Percentiles rank a stretch among this genome's conserved stretches.
These are phyloP conservation scores for Cyclostephanos invisitatus DNA, from an alignment of 108 stramenopile genomes.

Conservation along the genomic window DNA sequence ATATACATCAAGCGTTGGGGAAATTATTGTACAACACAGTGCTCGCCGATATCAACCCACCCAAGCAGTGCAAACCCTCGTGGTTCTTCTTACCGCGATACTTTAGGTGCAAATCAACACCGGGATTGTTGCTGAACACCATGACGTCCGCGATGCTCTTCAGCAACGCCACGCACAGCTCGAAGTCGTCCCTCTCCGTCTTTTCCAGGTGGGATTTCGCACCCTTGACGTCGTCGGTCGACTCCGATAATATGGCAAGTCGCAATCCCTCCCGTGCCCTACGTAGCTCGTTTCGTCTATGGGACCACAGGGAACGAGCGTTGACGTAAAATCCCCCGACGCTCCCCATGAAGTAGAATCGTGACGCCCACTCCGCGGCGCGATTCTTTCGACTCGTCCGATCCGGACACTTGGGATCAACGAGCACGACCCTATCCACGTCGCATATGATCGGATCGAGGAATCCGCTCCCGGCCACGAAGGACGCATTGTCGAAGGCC, in stretches of 20 bases:
- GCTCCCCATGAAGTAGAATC: conserved; percentile 72
- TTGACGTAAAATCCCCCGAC: conserved; percentile 64
- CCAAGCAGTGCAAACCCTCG: conserved; percentile 77
- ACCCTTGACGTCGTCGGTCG: conserved; percentile 8
- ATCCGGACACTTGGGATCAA: conserved; percentile 6
- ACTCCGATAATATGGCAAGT: background rate
- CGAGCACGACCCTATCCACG: conserved; percentile 11
- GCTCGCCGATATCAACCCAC: conserved; percentile 73
- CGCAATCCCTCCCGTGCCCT: conserved; percentile 28
- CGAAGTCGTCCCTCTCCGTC: conserved; percentile 60
- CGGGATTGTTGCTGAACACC: conserved; percentile 86
- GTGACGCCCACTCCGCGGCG: conserved; percentile 53
- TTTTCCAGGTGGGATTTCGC: conserved; percentile 23
- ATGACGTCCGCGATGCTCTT: conserved; percentile 76
- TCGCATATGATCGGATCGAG: conserved; percentile 51
- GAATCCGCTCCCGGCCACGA: conserved; percentile 59
- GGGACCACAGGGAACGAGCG: conserved; percentile 37
- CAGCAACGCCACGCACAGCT: conserved; percentile 60
- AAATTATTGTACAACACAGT: conserved; percentile 84
- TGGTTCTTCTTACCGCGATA: conserved; percentile 77
- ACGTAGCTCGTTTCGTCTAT: conserved; percentile 32
- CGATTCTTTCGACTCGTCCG: conserved; percentile 27
- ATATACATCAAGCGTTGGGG: conserved; percentile 48
- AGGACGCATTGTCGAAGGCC: conserved; percentile 78
- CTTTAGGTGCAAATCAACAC: conserved; percentile 74